phyloP scores from a whole-genome alignment of 1,139 yeast species.

The Yamadazyma buinensis region DNA sequence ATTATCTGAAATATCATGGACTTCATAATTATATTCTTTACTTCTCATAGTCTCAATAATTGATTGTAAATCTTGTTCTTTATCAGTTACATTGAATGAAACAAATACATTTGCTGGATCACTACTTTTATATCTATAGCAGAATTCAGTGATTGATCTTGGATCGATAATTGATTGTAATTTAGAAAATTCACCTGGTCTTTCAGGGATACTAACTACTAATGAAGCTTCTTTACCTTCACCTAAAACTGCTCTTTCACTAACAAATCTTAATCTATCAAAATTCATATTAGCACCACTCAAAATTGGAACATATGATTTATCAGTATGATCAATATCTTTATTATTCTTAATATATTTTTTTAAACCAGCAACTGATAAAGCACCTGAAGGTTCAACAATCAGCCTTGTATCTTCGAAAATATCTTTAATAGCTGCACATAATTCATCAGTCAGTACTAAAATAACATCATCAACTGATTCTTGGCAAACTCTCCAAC shows the following conservation, averaged over 20 bases:
- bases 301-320: constrained; percentile 77
- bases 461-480: constrained; percentile 84
- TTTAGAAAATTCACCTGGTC: constrained; percentile 82
- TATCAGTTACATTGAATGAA: constrained; percentile 78
- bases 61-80: constrained; percentile 48
- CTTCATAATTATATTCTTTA: constrained; percentile 50
- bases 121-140: constrained; percentile 66
- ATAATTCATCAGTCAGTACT: constrained; percentile 90
- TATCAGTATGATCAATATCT: constrained; percentile 65
- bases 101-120: constrained; percentile 76
- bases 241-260: constrained; percentile 96
- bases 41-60: constrained; percentile 38
- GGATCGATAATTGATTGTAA: constrained; percentile 78
- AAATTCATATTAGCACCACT: constrained; percentile 97
- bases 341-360: constrained; percentile 67
- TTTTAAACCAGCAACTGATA: constrained; percentile 91
- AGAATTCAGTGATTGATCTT: constrained; percentile 87
- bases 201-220: constrained; percentile 85
- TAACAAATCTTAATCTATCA: constrained; percentile 92
- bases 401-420: constrained; percentile 93
- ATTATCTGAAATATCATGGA: constrained; percentile 81
- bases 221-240: constrained; percentile 95
- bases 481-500: constrained; percentile 75
- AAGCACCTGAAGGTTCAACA: constrained; percentile 96
- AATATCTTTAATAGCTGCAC: constrained; percentile 96